Evolutionary conservation across 2,329 filamentous ascomycete species (phyloP), one percentile per base, ranked within the genome.

Genomic region (Endocalyx cinctus): DNA sequence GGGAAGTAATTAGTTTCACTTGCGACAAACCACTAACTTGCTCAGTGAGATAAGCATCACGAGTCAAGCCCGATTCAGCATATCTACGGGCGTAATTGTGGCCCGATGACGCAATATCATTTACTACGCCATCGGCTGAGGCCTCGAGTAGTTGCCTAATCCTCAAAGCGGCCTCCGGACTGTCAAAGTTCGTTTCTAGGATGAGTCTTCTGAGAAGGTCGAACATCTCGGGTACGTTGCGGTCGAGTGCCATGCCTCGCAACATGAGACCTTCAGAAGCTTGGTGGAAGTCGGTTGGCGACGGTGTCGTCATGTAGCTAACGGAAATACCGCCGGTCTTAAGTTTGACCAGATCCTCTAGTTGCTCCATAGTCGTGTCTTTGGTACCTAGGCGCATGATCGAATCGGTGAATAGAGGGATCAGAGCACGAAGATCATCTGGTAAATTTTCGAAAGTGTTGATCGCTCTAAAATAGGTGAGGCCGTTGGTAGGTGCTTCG

Each of bases 381-480:
- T 84, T 84, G 3, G 90, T 98, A 11, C 92, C 92, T 7, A 98
- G 74, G 14, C 92, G 83, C 84, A 96, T 92, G 41, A 98, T 81
- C 23, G 85, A 82, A 54, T 95, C 89, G 11, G 86, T 88, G 55
- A 97, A 97, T 0, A 98, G 67, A 1, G 92, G 92, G 29, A 97
- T 76, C 37, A 97, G 69, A 47, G 86, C 72, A 33, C 92, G 77
- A 33, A 97, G 72, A 42, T 96, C 87, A 41, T 90, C 82, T 0
- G 90, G 87, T 11, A 98, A 66, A 40, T 84, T 78, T 27, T 86
- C 74, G 34, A 97, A 70, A 0, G 77, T 72, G 55, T 94, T 88
- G 57, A 97, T 77, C 4, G 87, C 88, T 38, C 89, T 82, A 67
- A 98, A 95, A 58, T 98, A 98, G 2, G 90, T 97, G 38, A 98